Base-by-base conservation (phyloP, 192 early-diverging fungal genomes). In the Allomyces macrogynus region DNA sequence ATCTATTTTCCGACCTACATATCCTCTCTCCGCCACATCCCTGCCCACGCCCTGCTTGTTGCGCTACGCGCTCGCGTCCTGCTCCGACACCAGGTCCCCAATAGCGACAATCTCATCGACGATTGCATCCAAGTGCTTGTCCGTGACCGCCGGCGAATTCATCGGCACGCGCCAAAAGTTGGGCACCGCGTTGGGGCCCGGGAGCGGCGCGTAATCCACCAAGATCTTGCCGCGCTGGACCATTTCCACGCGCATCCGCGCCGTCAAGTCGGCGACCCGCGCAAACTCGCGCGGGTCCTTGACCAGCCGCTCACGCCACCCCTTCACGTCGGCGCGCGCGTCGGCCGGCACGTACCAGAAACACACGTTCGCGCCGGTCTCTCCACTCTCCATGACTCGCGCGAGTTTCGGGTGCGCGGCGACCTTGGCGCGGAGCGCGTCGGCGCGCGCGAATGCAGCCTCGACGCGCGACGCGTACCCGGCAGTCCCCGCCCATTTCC, bases 111-210 rank as follows among this genome's bases (percentile, higher is more conserved):
- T 83, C n/a, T 71, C 71, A 10, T 77, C 70, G 23, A 86, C 68
- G 0, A 89, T 49, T 23, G 60, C 65, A 5, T 65, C 65, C 40
- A 87, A 69, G 67, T 82, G 72, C 49, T 71, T 64, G 22, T 83
- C 77, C 12, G 72, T 69, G 22, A 77, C 70, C n/a, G 78, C 74
- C 10, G 87, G 86, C 23, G 77, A 77, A 75, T 89, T 88, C 24
- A 88, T 66, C 5, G 86, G 81, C 10, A 89, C 71, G 43, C 89
- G 78, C 70, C 89, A 86, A 67, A 91, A 91, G 11, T 73, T 62
- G 3, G 82, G 77, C 0, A 81, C 67, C 40, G 78, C 66, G 8
- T 25, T 5, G 12, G 67, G 43, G 23, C 61, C 57, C 24, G 57
- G 61, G 16, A 79, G 43, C 10, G 77, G 79, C 10, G 88, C 83